phyloP scores from a whole-genome alignment of 768 basidiomycete species.

The Suillus bovinus region DNA sequence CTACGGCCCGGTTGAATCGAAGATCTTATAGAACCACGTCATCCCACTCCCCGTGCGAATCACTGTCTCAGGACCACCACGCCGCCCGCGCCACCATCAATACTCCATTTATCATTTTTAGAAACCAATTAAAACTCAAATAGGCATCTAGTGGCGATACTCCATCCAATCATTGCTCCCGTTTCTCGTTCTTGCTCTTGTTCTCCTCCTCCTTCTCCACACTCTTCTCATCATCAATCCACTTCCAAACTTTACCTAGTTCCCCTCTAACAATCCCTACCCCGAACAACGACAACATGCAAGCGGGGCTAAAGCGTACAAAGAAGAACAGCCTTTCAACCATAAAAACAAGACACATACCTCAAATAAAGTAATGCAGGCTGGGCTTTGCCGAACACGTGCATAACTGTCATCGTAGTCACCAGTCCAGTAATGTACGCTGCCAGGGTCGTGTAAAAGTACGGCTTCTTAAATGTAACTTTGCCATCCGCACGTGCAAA shows the following conservation, averaged over 20 bases:
- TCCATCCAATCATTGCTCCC: background rate
- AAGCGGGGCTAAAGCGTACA: constrained; percentile 57
- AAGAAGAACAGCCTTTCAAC: constrained; percentile 2
- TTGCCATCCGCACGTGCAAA: constrained; percentile 36
- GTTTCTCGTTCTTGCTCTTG: constrained; percentile 20
- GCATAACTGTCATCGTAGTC: constrained; percentile 85
- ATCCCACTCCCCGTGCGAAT: background rate
- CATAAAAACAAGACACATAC: constrained; percentile 39
- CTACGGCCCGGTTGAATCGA: background rate
- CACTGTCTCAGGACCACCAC: background rate
- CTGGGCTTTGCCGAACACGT: constrained; percentile 72
- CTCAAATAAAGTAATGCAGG: constrained; percentile 93
- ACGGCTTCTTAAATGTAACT: constrained; percentile 60
- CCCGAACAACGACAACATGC: constrained; percentile 66
- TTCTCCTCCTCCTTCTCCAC: constrained; percentile 15
- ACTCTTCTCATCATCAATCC: constrained; percentile 57
- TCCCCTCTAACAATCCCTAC: constrained; percentile 68
- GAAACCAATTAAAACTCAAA: background rate
- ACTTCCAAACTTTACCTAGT: constrained; percentile 65
- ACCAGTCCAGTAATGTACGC: constrained; percentile 77
- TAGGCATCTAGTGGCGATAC: background rate
- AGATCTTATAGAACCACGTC: background rate
- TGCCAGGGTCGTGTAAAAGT: constrained; percentile 67
- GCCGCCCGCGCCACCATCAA: constrained; percentile 6
- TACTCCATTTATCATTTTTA: background rate